Percentiles rank a stretch among this genome's conserved stretches.
Conservation (phyloP, 495 filamentous ascomycete species). For the Durotheca rogersii region DNA sequence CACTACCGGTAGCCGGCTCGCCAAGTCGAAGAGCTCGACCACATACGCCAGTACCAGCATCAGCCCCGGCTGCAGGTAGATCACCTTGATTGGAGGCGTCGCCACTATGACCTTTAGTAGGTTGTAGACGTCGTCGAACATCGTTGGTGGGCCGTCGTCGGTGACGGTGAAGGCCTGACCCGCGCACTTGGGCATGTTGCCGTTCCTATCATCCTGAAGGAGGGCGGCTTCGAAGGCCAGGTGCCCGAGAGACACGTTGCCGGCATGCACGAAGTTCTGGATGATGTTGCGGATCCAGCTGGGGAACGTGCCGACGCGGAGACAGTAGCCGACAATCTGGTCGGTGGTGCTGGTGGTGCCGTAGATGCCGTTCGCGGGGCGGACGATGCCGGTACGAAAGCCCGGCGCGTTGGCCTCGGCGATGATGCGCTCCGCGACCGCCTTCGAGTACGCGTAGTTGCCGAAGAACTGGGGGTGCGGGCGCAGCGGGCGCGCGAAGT, state of each 20-base stretch:
- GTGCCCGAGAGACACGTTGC: conserved; percentile 59
- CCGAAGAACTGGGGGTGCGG: conserved; percentile 53
- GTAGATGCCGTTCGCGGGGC: conserved; percentile 60
- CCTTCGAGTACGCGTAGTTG: conserved; percentile 57
- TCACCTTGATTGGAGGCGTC: conserved; percentile 36
- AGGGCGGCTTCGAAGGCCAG: conserved; percentile 59
- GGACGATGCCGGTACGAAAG: conserved; percentile 59
- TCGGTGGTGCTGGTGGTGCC: conserved; percentile 46
- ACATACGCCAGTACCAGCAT: conserved; percentile 50
- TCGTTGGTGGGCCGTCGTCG: conserved; percentile 39
- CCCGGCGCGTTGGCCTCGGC: conserved; percentile 45
- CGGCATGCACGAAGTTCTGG: conserved; percentile 57
- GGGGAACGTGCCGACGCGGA: conserved; percentile 21
- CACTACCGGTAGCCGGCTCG: conserved; percentile 42
- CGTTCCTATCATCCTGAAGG: conserved; percentile 32
- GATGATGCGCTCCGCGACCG: conserved; percentile 54
- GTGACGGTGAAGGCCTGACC: conserved; percentile 47
- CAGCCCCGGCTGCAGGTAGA: conserved; percentile 43
- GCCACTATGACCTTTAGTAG: conserved; percentile 18
- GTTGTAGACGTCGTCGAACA: conserved; percentile 38
- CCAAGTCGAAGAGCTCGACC: conserved; percentile 43
- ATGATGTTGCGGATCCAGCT: conserved; percentile 53
- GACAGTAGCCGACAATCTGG: conserved; percentile 39
- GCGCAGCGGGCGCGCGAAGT: conserved; percentile 48
- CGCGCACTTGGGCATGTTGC: conserved; percentile 40